Evolutionary conservation across 2,329 filamentous ascomycete species (phyloP), one percentile per base, ranked within the genome.

Genomic region (Cylindrodendrum hubeiense): DNA sequence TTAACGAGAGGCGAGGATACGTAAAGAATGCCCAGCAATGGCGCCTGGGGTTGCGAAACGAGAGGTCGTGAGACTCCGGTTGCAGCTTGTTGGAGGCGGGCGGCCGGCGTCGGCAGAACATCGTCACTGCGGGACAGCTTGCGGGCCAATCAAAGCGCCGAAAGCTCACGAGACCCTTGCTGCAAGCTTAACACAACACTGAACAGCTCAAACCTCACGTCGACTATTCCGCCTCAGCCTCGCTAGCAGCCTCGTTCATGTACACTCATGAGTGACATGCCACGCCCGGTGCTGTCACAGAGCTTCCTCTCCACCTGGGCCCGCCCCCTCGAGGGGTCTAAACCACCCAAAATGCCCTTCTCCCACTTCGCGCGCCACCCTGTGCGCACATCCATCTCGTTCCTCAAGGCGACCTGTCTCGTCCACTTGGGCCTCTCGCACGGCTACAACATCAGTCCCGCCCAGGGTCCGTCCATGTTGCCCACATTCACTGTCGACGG

Each of bases 381-480:
- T 15, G 57, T 81, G 63, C 81, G 79, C 59, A 71, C 79, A 64
- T 66, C 74, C 34, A 57, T 79, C 41, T 75, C 76, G 10, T 78
- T 77, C 67, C 59, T 80, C 69, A 81, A 80, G 62, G 68, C 74
- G 10, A 70, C 84, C 56, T 83, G 83, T 69, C 73, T 86, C 57
- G 68, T 81, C 49, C 73, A 85, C 66, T 79, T 82, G 65, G 80
- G 83, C 19, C 70, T 84, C 66, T 85, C 88, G 46, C 90, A 96
- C 80, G 82, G 89, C 73, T 88, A 89, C 80, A 84, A 84, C 67
- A 74, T 91, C 69, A 86, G 86, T 21, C 79, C 83, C 4, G 89
- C 90, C 17, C 83, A 84, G 26, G 95, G 95, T 2, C 89, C 94
- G 4, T 95, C 92, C 19, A 98, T 98, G 96, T 87, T 96, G 54